These are phyloP conservation scores for Coemansia sp. DNA, from an alignment of 192 early-diverging fungal genomes.

Conservation along the genomic window DNA sequence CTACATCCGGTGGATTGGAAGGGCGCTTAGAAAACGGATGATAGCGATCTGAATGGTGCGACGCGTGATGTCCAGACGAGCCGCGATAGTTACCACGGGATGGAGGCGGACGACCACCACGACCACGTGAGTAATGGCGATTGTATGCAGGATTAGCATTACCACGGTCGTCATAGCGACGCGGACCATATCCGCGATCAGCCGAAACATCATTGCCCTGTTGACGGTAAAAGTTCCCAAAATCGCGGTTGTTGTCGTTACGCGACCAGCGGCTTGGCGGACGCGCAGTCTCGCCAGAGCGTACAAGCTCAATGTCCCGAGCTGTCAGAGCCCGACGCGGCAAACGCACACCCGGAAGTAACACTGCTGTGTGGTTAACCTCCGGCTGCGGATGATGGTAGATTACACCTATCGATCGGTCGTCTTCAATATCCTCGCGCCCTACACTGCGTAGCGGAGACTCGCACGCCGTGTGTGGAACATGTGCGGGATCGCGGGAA, in stretches of 20 bases:
- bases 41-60: constrained; percentile 3
- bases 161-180: constrained; percentile 47
- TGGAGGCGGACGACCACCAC: constrained; percentile 2
- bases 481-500: constrained; percentile 59
- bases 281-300: constrained; percentile 29
- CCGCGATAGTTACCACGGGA: background rate
- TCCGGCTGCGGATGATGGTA: constrained; percentile 49
- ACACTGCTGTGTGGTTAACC: constrained; percentile 16
- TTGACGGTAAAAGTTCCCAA: constrained; percentile 46
- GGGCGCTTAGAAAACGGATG: background rate
- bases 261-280: constrained; percentile 27
- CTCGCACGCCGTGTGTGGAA: constrained; percentile 61
- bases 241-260: constrained; percentile 46
- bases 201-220: constrained; percentile 50
- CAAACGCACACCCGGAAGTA: constrained; percentile 46
- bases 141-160: constrained; percentile 39
- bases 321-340: constrained; percentile 26
- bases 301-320: constrained; percentile 46
- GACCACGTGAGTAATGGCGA: constrained; percentile 10
- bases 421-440: constrained; percentile 61
- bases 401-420: constrained; percentile 60
- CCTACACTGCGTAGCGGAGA: constrained; percentile 57
- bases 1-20: background rate
- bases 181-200: constrained; percentile 47
- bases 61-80: background rate